These are phyloP conservation scores for Salicornia ramosissima DNA, from an alignment of 148 eudicot genomes.

Conservation along the genomic window DNA sequence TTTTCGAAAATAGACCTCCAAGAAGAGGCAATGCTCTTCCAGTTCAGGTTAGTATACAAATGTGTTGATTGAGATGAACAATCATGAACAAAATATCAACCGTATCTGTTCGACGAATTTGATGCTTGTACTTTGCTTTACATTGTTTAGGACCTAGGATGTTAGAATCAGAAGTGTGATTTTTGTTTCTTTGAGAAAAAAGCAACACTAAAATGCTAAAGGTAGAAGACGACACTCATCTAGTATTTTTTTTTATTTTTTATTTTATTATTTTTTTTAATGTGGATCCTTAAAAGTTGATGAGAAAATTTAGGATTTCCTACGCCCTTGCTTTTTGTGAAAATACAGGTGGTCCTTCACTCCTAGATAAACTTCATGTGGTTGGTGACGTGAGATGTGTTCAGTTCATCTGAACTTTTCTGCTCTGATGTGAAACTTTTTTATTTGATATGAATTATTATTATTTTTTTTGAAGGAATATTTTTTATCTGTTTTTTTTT, in stretches of 20 bases:
- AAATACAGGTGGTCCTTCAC: constrained; percentile 6
- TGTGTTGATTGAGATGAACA: not conserved
- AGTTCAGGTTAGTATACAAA: not conserved
- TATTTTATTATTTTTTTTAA: not conserved
- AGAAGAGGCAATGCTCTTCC: not conserved
- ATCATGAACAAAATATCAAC: not conserved
- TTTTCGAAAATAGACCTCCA: too few species aligned
- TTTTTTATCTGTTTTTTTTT: too few species aligned
- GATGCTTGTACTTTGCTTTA: not conserved
- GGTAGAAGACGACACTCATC: not conserved
- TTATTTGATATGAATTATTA: too few species aligned
- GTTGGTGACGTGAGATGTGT: not conserved
- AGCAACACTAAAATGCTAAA: not conserved
- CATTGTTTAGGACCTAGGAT: not conserved
- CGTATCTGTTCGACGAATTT: not conserved
- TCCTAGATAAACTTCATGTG: constrained; percentile 5
- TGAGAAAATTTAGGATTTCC: not conserved
- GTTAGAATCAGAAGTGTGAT: not conserved
- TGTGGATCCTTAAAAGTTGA: not conserved
- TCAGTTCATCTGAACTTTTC: too few species aligned
- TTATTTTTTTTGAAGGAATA: too few species aligned
- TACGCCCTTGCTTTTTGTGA: not conserved
- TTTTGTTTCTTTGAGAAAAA: not conserved
- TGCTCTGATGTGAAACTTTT: too few species aligned
- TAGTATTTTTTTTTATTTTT: too few species aligned